phyloP scores from a whole-genome alignment of 768 basidiomycete species.

The Serendipita indica region DNA sequence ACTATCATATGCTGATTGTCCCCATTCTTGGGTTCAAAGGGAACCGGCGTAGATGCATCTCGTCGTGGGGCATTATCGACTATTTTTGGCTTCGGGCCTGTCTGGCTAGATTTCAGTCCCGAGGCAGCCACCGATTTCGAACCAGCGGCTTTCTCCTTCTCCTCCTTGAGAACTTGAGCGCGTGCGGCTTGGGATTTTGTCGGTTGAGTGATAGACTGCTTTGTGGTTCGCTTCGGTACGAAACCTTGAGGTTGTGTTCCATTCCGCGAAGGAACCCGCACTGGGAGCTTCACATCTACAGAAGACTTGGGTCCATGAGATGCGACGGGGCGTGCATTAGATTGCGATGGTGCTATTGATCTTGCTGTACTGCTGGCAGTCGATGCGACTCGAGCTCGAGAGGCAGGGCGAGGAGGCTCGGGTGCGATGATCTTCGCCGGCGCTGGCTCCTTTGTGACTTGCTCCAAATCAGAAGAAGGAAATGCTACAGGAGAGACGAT shows the following conservation, averaged over 20 bases:
- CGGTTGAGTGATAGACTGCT: neutral
- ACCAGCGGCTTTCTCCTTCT: neutral
- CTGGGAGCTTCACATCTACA: neutral
- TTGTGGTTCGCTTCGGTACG: neutral
- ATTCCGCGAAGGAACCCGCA: neutral
- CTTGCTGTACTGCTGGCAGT: neutral
- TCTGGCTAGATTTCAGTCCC: neutral
- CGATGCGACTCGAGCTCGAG: too few relatives aligned
- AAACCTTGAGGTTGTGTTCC: neutral
- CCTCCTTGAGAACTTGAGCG: neutral
- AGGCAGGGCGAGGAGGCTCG: too few relatives aligned
- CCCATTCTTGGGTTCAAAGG: neutral
- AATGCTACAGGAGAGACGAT: neutral
- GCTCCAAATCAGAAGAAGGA: neutral
- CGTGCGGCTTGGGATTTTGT: constrained; percentile 5
- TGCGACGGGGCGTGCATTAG: neutral
- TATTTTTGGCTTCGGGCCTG: neutral
- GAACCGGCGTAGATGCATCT: too few relatives aligned
- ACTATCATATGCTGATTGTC: too few relatives aligned
- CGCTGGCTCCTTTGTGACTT: neutral
- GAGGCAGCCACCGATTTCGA: neutral
- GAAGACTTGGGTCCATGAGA: neutral
- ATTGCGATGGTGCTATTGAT: too few relatives aligned
- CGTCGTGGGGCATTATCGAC: too few relatives aligned
- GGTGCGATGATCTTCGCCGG: too few relatives aligned